Percentiles rank a stretch among this genome's conserved stretches.
Conservation (phyloP, 106 monocot genomes). For the Dendrobium nobile region DNA sequence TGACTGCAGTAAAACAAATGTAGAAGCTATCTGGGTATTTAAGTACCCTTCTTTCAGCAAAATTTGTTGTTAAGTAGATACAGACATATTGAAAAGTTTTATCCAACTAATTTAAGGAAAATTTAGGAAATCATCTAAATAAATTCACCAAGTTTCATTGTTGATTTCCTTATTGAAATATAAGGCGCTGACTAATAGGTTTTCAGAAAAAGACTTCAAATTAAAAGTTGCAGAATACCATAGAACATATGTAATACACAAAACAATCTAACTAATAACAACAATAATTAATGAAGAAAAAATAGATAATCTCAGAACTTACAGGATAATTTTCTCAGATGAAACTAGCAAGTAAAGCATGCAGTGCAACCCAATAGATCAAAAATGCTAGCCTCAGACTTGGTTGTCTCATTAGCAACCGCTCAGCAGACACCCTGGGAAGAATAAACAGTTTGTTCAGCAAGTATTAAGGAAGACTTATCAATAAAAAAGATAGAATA, state of each 20-base stretch:
- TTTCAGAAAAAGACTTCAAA: neutral
- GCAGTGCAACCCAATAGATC: slow-evolving; percentile 79
- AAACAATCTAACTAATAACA: neutral
- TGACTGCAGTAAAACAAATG: no score
- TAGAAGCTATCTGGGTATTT: no score
- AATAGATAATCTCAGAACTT: slow-evolving; percentile 11
- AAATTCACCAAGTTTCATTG: no score
- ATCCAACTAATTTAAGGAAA: no score
- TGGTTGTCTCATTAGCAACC: slow-evolving; percentile 94
- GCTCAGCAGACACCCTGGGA: slow-evolving; percentile 89
- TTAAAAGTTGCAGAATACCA: neutral
- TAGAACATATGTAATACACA: neutral
- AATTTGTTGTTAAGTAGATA: no score
- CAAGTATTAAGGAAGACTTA: neutral
- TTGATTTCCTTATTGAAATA: no score
- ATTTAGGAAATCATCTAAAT: no score
- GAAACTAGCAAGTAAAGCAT: slow-evolving; percentile 78
- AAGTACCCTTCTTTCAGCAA: no score
- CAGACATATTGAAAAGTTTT: no score
- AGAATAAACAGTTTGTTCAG: slow-evolving; percentile 1
- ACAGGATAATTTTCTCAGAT: slow-evolving; percentile 43
- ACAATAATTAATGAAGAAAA: neutral
- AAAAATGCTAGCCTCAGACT: slow-evolving; percentile 65
- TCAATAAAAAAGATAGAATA: neutral
- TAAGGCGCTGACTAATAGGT: neutral